Percentiles rank a stretch among this genome's conserved stretches.
Conservation (phyloP, 2,329 filamentous ascomycete genomes). For the Fusarium equiseti region DNA sequence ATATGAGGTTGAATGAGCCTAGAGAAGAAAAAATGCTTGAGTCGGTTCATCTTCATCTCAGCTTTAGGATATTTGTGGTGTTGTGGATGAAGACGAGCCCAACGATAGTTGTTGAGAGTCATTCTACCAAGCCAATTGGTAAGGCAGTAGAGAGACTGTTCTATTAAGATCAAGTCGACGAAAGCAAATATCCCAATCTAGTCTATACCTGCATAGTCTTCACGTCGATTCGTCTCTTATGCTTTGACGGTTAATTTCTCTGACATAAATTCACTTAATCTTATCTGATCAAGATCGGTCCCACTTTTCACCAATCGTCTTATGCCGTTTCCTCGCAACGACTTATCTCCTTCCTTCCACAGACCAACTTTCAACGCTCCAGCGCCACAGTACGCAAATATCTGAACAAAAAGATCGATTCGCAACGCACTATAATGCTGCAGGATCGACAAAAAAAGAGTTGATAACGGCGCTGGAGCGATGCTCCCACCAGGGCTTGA, state of each 20-base stretch:
- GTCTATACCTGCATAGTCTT: no score
- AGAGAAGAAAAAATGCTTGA: no score
- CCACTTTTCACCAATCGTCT: neutral
- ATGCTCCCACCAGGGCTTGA: slow-evolving; percentile 48
- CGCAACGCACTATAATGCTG: neutral
- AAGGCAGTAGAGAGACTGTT: no score
- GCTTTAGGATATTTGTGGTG: neutral
- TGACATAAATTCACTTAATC: no score
- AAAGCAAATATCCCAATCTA: no score
- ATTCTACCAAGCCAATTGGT: no score
- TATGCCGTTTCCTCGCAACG: neutral
- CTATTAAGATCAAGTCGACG: no score
- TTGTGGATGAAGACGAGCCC: neutral
- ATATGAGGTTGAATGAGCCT: no score
- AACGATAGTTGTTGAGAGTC: no score
- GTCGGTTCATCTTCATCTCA: neutral
- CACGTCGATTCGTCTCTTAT: neutral
- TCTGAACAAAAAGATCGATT: neutral
- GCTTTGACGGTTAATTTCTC: no score
- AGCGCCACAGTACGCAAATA: neutral
- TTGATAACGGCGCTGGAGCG: slow-evolving; percentile 38
- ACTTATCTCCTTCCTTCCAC: neutral
- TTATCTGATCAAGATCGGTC: slow-evolving; percentile 35
- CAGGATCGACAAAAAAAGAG: neutral
- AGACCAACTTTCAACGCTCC: neutral